Evolutionary conservation across 371 early-diverging fungal species (phyloP).

Genomic region (Apophysomyces elegans): DNA sequence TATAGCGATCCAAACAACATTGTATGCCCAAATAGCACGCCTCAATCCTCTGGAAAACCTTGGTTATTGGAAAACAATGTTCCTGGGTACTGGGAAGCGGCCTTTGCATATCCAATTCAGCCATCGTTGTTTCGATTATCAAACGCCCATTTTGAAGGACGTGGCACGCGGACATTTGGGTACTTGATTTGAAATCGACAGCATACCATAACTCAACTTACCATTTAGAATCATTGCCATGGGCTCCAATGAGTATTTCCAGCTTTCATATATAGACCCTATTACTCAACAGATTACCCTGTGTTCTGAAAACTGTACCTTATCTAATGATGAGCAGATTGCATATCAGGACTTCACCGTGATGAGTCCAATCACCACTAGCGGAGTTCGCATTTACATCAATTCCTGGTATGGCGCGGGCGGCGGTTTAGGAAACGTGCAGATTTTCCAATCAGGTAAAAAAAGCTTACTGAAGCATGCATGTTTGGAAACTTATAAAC

Average conservation of each 20-base stretch:
- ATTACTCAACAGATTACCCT: slow-evolving; percentile 40
- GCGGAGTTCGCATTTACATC: slow-evolving; percentile 67
- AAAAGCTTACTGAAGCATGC: neutral
- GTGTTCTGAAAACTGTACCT: slow-evolving; percentile 66
- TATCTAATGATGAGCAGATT: slow-evolving; percentile 49
- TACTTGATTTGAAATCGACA: slow-evolving; percentile 10
- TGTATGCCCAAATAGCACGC: slow-evolving; percentile 31
- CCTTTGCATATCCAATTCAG: slow-evolving; percentile 58
- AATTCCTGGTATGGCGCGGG: slow-evolving; percentile 73
- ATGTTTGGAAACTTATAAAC: neutral
- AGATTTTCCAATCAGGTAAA: slow-evolving; percentile 67
- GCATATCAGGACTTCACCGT: slow-evolving; percentile 71
- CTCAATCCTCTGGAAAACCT: slow-evolving; percentile 21
- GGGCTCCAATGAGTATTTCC: slow-evolving; percentile 50
- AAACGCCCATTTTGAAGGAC: slow-evolving; percentile 58
- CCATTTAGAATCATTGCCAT: slow-evolving; percentile 43
- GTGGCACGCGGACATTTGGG: slow-evolving; percentile 69
- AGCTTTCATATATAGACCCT: slow-evolving; percentile 69
- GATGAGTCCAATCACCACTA: slow-evolving; percentile 28
- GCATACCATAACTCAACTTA: neutral
- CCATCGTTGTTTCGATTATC: slow-evolving; percentile 71
- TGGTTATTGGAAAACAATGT: slow-evolving; percentile 74
- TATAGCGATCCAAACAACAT: slow-evolving; percentile 36
- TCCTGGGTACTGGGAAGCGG: slow-evolving; percentile 75
- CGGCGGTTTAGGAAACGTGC: slow-evolving; percentile 73